Base-by-base conservation (phyloP, 2,329 filamentous ascomycete genomes). In the Orbilia javanica region DNA sequence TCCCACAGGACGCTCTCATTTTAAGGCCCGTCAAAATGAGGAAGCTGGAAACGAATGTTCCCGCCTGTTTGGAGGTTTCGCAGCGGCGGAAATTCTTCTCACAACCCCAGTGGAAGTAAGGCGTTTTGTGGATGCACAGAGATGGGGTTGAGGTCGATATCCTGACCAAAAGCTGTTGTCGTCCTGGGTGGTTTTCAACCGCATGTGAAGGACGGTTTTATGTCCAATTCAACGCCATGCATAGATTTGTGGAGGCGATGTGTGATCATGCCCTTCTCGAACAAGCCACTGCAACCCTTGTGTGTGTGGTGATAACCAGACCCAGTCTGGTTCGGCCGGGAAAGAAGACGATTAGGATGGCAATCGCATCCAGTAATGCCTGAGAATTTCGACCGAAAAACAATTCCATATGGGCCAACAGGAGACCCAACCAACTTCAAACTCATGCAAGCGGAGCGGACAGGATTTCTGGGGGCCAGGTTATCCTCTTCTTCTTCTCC, bases 151-250 rank as follows among this genome's bases (percentile, higher is more conserved):
- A 34, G 25, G 18, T 44, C n/a, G 13, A 25, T 6, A 48, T 52
- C 53, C 25, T 44, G 48, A 67, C 52, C 34, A 52, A 52, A 22
- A 42, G 20, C 55, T 60, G 18, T 18, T n/a, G n/a, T 46, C 44
- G 70, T 42, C 20, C 42, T 53, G n/a, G 50, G 60, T 25, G n/a
- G 55, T 60, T 39, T 36, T 18, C 29, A 65, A 34, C 48, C 20
- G 57, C 52, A 70, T 68, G 53, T 42, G 20, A 53, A 62, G n/a
- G 53, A 75, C 71, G 64, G 64, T 75, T 74, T 75, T 75, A 55
- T 39, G 64, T 75, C 64, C 44, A 64, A 44, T 68, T 63, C 39
- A 67, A 55, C 65, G 55, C 50, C 50, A 53, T 42, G 55, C 55
- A 60, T 22, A 25, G 55, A 42, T 60, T 60, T 60, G 55, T 60